phyloP scores from a whole-genome alignment of 2,329 filamentous ascomycete species.

The Colletotrichum sp. region DNA sequence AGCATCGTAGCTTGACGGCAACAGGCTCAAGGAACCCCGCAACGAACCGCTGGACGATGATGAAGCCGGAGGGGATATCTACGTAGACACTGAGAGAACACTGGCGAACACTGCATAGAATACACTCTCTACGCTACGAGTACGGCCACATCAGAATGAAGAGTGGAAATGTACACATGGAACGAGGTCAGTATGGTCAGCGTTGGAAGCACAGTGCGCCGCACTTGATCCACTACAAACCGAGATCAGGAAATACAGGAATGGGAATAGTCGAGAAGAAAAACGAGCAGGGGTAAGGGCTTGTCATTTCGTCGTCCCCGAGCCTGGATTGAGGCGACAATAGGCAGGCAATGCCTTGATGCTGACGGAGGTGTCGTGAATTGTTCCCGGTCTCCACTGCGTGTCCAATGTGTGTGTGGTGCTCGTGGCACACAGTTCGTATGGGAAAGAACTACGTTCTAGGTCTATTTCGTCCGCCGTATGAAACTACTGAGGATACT shows the following conservation, averaged over 20 bases:
- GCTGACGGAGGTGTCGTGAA: background rate
- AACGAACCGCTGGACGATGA: background rate
- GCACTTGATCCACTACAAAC: background rate
- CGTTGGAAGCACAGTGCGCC: background rate
- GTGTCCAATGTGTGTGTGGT: background rate
- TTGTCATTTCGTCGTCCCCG: constrained; percentile 8
- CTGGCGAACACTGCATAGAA: background rate
- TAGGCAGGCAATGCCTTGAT: background rate
- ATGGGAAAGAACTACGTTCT: constrained; percentile 6
- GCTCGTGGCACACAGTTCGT: constrained; percentile 21
- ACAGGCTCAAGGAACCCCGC: background rate
- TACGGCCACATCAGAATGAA: background rate
- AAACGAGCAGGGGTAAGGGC: background rate
- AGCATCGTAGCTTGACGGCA: background rate
- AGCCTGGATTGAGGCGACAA: background rate
- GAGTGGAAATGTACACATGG: background rate
- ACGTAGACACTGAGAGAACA: background rate
- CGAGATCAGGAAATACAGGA: background rate
- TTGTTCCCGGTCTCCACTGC: background rate
- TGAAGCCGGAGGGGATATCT: background rate
- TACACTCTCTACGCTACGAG: background rate
- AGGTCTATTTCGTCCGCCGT: constrained; percentile 10
- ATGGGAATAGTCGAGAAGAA: constrained; percentile 13
- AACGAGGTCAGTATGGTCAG: background rate
- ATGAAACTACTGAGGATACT: background rate